phyloP scores from a whole-genome alignment of 805 yeast species.

The Ogataea minuta region DNA sequence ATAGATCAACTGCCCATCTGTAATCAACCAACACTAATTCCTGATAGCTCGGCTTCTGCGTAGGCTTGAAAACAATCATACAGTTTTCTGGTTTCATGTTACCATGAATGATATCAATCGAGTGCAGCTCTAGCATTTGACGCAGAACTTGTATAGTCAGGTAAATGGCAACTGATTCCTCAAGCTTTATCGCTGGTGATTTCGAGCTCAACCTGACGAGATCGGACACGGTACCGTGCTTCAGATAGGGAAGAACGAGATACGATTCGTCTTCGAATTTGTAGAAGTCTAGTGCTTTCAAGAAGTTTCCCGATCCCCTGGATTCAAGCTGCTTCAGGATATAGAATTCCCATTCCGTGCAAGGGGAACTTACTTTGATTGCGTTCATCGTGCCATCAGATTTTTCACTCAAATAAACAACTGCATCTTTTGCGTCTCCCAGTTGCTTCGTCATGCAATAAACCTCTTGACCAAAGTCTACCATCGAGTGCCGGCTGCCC shows the following conservation, averaged over 20 bases:
- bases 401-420: slow-evolving; percentile 69
- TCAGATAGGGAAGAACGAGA: slow-evolving; percentile 57
- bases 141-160: slow-evolving; percentile 63
- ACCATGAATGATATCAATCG: slow-evolving; percentile 71
- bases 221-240: slow-evolving; percentile 74
- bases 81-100: slow-evolving; percentile 86
- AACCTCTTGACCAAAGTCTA: slow-evolving; percentile 43
- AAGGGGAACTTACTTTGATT: slow-evolving; percentile 68
- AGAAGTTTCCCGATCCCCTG: slow-evolving; percentile 32
- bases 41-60: slow-evolving; percentile 15
- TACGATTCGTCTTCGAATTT: slow-evolving; percentile 66
- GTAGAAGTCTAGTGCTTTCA: slow-evolving; percentile 52
- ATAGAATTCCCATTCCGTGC: slow-evolving; percentile 79
- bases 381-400: slow-evolving; percentile 58
- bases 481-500: slow-evolving; percentile 38
- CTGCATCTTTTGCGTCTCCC: slow-evolving; percentile 82
- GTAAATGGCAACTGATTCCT: slow-evolving; percentile 62
- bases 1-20: slow-evolving; percentile 75
- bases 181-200: slow-evolving; percentile 36
- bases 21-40: slow-evolving; percentile 61
- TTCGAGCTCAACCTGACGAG: slow-evolving; percentile 50
- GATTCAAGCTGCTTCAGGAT: slow-evolving; percentile 57
- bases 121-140: slow-evolving; percentile 60
- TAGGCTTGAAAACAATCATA: slow-evolving; percentile 47
- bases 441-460: slow-evolving; percentile 52